Conservation (phyloP, 345 rosid genomes). For the Corchorus olitorius region DNA sequence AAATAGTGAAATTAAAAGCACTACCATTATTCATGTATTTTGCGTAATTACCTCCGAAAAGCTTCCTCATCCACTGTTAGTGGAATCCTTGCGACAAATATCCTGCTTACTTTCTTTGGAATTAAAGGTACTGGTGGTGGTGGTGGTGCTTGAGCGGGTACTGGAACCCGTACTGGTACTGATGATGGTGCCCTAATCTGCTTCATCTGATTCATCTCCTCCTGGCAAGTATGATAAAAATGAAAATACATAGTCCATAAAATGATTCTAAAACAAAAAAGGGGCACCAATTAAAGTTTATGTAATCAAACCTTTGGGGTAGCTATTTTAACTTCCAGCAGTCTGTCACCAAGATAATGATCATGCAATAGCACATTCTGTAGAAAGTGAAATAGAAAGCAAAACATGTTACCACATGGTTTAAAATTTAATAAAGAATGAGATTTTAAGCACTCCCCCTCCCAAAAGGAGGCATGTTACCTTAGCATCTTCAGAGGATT, state of each 20-base stretch:
- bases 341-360: conserved; percentile 85
- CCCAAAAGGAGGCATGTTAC: conserved; percentile 25
- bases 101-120: conserved; percentile 77
- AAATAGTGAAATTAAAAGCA: neutral
- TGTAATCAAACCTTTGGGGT: conserved; percentile 78
- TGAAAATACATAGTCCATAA: conserved; percentile 14
- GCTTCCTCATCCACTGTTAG: conserved; percentile 78
- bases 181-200: conserved; percentile 42
- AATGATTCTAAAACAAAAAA: neutral
- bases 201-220: conserved; percentile 89
- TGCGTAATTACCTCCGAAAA: conserved; percentile 71
- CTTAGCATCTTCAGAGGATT: conserved; percentile 79
- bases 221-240: conserved; percentile 47
- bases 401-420: conserved; percentile 1
- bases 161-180: too few relatives aligned
- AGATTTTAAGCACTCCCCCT: too few relatives aligned
- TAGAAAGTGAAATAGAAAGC: conserved; percentile 19
- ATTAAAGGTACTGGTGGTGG: conserved; percentile 7
- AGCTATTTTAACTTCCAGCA: conserved; percentile 89
- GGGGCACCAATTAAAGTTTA: neutral
- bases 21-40: neutral
- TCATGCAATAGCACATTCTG: conserved; percentile 76
- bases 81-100: conserved; percentile 93
- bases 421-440: too few relatives aligned
- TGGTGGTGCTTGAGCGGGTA: conserved; percentile 43